Evolutionary conservation across 768 basidiomycete species (phyloP).

Genomic region (Naematelia aurantialba): DNA sequence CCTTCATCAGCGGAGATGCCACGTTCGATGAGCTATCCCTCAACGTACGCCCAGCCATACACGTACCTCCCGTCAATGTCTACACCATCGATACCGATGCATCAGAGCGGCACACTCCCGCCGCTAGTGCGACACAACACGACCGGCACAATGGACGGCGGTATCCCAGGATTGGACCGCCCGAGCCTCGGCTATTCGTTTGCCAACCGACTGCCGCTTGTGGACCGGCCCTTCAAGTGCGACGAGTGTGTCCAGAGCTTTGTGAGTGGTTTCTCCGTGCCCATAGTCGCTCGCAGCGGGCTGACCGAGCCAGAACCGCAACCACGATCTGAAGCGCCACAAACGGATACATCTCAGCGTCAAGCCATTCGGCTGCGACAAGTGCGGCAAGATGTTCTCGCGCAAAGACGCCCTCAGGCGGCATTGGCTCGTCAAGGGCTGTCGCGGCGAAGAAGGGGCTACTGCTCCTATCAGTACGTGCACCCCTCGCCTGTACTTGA

Average conservation of each 20-base stretch:
- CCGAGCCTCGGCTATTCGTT: constrained; percentile 33
- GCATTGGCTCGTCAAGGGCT: constrained; percentile 51
- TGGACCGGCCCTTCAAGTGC: constrained; percentile 51
- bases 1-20: constrained; percentile 35
- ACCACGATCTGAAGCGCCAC: constrained; percentile 52
- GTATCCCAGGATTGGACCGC: constrained; percentile 24
- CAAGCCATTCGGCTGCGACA: constrained; percentile 50
- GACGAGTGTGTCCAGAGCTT: constrained; percentile 51
- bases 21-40: constrained; percentile 39
- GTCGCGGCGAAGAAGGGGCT: constrained; percentile 43
- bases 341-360: constrained; percentile 50
- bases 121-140: constrained; percentile 31
- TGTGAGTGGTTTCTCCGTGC: constrained; percentile 22
- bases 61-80: constrained; percentile 26
- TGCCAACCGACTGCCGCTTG: constrained; percentile 33
- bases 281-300: neutral
- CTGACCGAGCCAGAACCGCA: constrained; percentile 45
- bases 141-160: constrained; percentile 14
- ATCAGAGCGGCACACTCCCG: constrained; percentile 16
- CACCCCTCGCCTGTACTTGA: too few species aligned
- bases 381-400: constrained; percentile 51
- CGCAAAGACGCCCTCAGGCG: constrained; percentile 50
- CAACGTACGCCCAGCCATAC: constrained; percentile 25
- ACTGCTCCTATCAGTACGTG: constrained; percentile 42
- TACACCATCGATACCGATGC: constrained; percentile 16